These are phyloP conservation scores for Mucor irregularis DNA, from an alignment of 371 early-diverging fungal species.

Conservation along the genomic window DNA sequence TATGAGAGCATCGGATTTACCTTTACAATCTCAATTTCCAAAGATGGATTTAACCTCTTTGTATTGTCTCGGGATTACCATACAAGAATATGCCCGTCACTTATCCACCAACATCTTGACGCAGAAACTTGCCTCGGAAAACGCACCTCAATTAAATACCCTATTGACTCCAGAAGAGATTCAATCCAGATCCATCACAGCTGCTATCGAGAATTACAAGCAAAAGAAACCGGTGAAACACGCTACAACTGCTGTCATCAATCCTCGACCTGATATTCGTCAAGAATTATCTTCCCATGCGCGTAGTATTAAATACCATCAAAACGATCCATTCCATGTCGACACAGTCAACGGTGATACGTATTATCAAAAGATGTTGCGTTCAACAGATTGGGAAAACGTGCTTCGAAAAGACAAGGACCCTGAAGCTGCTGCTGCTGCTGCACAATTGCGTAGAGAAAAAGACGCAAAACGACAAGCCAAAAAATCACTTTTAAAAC, in stretches of 20 bases:
- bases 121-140: not conserved
- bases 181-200: not conserved
- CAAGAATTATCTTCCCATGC: no score
- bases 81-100: constrained; percentile 10
- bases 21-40: not conserved
- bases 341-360: not conserved
- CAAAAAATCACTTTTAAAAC: not conserved
- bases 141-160: not conserved
- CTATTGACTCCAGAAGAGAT: not conserved
- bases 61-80: constrained; percentile 9
- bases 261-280: not conserved
- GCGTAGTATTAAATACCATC: no score
- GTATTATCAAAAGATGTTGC: not conserved
- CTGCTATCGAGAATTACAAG: not conserved
- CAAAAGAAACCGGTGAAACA: not conserved
- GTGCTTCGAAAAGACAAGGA: not conserved
- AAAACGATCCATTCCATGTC: no score
- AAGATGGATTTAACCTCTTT: constrained; percentile 9
- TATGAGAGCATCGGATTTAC: constrained; percentile 1
- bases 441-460: not conserved
- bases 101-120: not conserved
- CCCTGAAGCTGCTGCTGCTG: not conserved
- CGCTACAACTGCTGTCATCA: not conserved
- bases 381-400: not conserved
- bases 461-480: not conserved